Percentiles rank a stretch among this genome's conserved stretches.
Evolutionary conservation across 202 grass and related monocot species (phyloP).

Genomic region (Digitaria exilis): DNA sequence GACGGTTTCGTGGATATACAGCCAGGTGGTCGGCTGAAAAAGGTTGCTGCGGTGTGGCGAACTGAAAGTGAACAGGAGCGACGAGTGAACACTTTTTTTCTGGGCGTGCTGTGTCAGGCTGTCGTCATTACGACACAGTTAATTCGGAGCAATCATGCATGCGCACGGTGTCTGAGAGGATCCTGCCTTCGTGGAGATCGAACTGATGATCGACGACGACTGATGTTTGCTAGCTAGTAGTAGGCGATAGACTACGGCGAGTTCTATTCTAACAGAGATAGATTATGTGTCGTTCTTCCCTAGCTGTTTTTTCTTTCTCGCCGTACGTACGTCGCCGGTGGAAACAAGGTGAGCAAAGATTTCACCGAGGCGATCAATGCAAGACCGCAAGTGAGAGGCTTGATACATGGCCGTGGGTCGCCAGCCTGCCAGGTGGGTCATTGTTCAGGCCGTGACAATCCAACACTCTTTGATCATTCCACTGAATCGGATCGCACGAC

Average conservation of each 20-base stretch:
- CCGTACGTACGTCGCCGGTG: background rate
- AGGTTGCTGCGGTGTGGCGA: background rate
- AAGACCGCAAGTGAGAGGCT: background rate
- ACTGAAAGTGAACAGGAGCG: no score
- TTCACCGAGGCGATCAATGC: background rate
- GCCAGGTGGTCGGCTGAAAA: background rate
- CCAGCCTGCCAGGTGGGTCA: constrained; percentile 2
- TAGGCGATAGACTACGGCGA: no score
- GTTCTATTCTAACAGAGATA: no score
- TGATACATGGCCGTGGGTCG: background rate
- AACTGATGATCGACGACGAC: no score
- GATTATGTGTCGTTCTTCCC: no score
- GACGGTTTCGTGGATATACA: background rate
- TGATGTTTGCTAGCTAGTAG: no score
- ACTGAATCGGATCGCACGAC: background rate
- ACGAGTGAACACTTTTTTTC: no score
- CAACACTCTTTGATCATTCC: background rate
- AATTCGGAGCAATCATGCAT: background rate
- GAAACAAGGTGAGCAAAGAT: background rate
- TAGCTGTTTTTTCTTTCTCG: no score
- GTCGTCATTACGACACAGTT: no score
- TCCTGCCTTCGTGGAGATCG: no score
- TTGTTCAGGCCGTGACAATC: background rate
- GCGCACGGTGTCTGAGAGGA: background rate
- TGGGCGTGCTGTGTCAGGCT: no score